phyloP scores from a whole-genome alignment of 768 basidiomycete species.

The Inosperma sp. region DNA sequence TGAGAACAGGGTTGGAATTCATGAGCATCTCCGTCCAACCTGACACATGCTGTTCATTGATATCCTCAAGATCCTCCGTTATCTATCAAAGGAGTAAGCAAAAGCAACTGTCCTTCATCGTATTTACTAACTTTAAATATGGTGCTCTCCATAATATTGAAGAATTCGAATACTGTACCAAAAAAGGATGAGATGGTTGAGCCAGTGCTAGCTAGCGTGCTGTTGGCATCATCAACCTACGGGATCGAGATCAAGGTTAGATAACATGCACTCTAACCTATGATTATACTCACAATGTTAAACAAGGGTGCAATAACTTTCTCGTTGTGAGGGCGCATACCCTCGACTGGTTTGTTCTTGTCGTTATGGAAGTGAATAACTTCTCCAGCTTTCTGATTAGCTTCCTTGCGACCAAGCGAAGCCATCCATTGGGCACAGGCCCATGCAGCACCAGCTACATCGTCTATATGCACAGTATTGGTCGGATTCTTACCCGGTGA shows the following conservation, averaged over 20 bases:
- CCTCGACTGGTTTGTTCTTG: slow-evolving; percentile 65
- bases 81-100: slow-evolving; percentile 37
- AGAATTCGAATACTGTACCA: slow-evolving; percentile 77
- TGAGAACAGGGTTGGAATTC: slow-evolving; percentile 64
- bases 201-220: slow-evolving; percentile 62
- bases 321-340: slow-evolving; percentile 50
- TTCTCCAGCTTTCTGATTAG: slow-evolving; percentile 62
- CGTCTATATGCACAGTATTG: slow-evolving; percentile 73
- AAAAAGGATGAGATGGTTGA: slow-evolving; percentile 66
- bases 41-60: slow-evolving; percentile 78
- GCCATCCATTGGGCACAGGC: slow-evolving; percentile 75
- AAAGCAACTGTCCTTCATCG: background rate
- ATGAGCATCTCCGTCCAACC: slow-evolving; percentile 81
- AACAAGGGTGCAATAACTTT: slow-evolving; percentile 74
- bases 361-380: slow-evolving; percentile 64
- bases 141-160: slow-evolving; percentile 63
- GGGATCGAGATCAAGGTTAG: slow-evolving; percentile 9
- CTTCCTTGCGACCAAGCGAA: slow-evolving; percentile 56
- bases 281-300: slow-evolving; percentile 55
- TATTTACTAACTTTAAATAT: slow-evolving; percentile 52
- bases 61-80: slow-evolving; percentile 74
- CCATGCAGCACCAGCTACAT: slow-evolving; percentile 75
- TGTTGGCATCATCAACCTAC: slow-evolving; percentile 73
- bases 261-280: background rate
- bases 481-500: slow-evolving; percentile 71